phyloP scores from a whole-genome alignment of 768 basidiomycete genomes.

The Agaricus blazei region DNA sequence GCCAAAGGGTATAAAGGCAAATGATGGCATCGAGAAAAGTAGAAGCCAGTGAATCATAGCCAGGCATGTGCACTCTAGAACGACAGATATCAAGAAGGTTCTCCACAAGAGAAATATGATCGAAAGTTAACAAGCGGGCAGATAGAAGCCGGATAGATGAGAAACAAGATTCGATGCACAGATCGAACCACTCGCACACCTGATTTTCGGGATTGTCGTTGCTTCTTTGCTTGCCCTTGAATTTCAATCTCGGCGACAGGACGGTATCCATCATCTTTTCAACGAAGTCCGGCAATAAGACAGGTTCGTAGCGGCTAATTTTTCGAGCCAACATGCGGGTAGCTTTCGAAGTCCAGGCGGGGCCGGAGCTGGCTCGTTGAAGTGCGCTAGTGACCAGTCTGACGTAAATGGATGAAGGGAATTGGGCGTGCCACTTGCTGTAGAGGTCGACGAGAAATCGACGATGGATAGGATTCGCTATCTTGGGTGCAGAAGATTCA shows the following conservation, averaged over 20 bases:
- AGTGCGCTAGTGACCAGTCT: conserved; percentile 26
- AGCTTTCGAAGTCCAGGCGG: conserved; percentile 13
- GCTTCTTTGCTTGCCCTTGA: not conserved
- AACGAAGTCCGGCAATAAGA: not conserved
- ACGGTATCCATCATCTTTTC: not conserved
- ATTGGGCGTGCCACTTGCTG: conserved; percentile 29
- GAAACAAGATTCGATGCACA: not conserved
- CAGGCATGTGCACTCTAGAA: not conserved
- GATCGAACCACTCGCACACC: conserved; percentile 8
- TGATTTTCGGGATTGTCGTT: not conserved
- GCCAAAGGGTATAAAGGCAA: conserved; percentile 7
- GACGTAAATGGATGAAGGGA: conserved; percentile 25
- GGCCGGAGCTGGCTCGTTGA: conserved; percentile 6
- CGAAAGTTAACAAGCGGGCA: not conserved
- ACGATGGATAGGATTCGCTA: conserved; percentile 40
- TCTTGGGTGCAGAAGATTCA: conserved; percentile 5
- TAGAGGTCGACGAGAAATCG: conserved; percentile 42
- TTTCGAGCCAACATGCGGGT: conserved; percentile 8
- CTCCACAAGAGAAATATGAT: not conserved
- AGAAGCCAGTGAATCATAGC: not conserved
- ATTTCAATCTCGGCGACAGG: not conserved
- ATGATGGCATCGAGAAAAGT: not conserved
- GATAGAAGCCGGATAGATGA: not conserved
- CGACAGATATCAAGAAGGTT: not conserved
- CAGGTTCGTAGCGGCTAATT: conserved; percentile 2